Conservation (phyloP, 2,329 filamentous ascomycete genomes). For the Hypoxylon sp. region DNA sequence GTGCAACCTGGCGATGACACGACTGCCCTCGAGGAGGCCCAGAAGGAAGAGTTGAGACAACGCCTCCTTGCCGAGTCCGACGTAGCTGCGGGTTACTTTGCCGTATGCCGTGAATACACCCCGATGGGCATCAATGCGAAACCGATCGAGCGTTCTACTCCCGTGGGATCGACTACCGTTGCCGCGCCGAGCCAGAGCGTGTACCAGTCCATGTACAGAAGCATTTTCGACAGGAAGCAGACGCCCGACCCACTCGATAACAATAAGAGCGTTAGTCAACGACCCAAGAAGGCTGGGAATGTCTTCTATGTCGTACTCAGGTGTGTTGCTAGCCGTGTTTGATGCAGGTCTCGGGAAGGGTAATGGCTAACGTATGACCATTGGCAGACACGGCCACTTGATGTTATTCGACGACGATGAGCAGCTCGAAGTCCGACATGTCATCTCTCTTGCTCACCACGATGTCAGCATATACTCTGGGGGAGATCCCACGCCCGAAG, state of each 20-base stretch:
- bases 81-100: conserved; percentile 91
- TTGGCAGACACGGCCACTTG: conserved; percentile 84
- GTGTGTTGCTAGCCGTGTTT: conserved; percentile 62
- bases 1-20: conserved; percentile 75
- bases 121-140: conserved; percentile 93
- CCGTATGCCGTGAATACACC: conserved; percentile 93
- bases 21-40: conserved; percentile 72
- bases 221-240: conserved; percentile 88
- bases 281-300: conserved; percentile 80
- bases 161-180: conserved; percentile 80
- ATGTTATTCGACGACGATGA: conserved; percentile 98
- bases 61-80: conserved; percentile 74
- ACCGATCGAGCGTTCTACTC: conserved; percentile 87
- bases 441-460: conserved; percentile 92
- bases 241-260: conserved; percentile 63
- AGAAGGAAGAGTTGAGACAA: conserved; percentile 73
- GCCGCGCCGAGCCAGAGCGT: conserved; percentile 90
- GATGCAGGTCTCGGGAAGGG: conserved; percentile 9
- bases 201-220: conserved; percentile 98
- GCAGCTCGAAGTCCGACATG: conserved; percentile 95
- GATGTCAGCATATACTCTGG: conserved; percentile 88
- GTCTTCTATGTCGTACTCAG: conserved; percentile 93
- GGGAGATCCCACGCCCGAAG: conserved; percentile 83
- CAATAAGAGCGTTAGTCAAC: conserved; percentile 64
- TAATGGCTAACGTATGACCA: conserved; percentile 35